phyloP scores from a whole-genome alignment of 176 grass and related monocot genomes.

The Miscanthus lutarioriparius region DNA sequence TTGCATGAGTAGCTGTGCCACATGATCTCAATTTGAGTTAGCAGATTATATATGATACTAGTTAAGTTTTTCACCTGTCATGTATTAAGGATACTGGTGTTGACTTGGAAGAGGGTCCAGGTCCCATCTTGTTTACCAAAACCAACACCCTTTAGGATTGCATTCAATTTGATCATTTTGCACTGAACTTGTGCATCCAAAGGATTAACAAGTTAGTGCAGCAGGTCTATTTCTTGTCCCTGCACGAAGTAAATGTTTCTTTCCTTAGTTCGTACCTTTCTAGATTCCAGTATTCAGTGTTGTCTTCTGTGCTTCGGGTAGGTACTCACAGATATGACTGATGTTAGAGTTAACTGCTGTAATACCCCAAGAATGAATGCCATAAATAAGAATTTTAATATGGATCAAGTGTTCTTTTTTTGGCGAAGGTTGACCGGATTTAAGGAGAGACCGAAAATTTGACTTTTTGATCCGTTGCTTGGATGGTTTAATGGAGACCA shows the following conservation, averaged over 20 bases:
- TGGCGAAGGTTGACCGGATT: too few relatives aligned
- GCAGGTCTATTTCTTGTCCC: constrained; percentile 29
- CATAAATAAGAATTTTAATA: too few relatives aligned
- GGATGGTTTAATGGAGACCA: too few relatives aligned
- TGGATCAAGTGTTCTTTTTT: too few relatives aligned
- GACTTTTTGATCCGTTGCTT: too few relatives aligned
- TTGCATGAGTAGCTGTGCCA: neutral
- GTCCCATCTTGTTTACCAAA: constrained; percentile 15
- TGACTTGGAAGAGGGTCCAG: constrained; percentile 44
- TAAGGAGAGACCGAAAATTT: too few relatives aligned
- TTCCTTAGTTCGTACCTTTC: neutral
- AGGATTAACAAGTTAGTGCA: constrained; percentile 34
- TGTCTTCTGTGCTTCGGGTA: constrained; percentile 24
- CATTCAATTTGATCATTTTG: constrained; percentile 33
- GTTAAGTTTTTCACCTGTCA: neutral
- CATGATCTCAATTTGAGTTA: neutral
- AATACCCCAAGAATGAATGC: too few relatives aligned
- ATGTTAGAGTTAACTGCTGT: constrained; percentile 35
- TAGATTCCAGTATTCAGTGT: neutral
- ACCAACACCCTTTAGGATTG: neutral
- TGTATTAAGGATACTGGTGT: constrained; percentile 56
- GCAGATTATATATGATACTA: neutral
- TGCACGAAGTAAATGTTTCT: neutral
- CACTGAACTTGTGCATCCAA: constrained; percentile 44
- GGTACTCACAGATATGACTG: constrained; percentile 45